A percentile compares a stretch with the other conserved stretches of the same genome.
These are phyloP conservation scores for Ogataea pini DNA, from an alignment of 805 yeast species.

Conservation along the genomic window DNA sequence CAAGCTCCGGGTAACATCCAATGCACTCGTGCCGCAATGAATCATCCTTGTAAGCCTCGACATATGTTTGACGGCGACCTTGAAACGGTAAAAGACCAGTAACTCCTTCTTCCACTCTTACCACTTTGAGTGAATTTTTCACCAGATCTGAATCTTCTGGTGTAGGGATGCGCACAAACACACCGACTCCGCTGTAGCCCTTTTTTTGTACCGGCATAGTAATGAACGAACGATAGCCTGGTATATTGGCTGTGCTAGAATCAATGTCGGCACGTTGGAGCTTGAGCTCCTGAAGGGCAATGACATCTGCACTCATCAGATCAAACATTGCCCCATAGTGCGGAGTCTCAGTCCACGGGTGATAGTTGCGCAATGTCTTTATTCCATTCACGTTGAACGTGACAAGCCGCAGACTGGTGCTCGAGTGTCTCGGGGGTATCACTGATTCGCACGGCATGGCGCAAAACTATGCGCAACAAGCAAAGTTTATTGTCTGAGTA, in stretches of 20 bases:
- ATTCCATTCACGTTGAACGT: constrained; percentile 86
- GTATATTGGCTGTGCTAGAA: constrained; percentile 39
- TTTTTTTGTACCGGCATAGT: constrained; percentile 66
- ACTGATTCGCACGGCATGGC: constrained; percentile 1
- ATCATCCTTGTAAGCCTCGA: constrained; percentile 27
- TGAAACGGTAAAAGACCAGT: constrained; percentile 58
- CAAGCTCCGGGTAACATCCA: constrained; percentile 67
- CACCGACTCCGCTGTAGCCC: constrained; percentile 92
- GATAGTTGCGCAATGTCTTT: constrained; percentile 75
- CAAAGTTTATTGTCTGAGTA: too few relatives aligned
- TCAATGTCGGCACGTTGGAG: constrained; percentile 52
- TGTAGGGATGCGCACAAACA: constrained; percentile 62
- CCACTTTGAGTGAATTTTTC: constrained; percentile 48
- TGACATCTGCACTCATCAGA: constrained; percentile 65
- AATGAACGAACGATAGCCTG: constrained; percentile 63
- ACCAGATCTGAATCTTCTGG: constrained; percentile 42
- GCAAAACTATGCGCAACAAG: too few relatives aligned
- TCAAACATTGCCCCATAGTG: constrained; percentile 49
- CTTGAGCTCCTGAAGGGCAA: constrained; percentile 88
- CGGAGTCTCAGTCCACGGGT: constrained; percentile 71
- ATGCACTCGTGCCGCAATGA: constrained; percentile 39
- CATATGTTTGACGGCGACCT: constrained; percentile 24
- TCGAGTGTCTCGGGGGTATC: constrained; percentile 15
- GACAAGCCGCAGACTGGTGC: constrained; percentile 27
- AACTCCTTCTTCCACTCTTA: constrained; percentile 87